These are phyloP conservation scores for Melastoma candidum DNA, from an alignment of 441 rosid genomes.

Conservation along the genomic window DNA sequence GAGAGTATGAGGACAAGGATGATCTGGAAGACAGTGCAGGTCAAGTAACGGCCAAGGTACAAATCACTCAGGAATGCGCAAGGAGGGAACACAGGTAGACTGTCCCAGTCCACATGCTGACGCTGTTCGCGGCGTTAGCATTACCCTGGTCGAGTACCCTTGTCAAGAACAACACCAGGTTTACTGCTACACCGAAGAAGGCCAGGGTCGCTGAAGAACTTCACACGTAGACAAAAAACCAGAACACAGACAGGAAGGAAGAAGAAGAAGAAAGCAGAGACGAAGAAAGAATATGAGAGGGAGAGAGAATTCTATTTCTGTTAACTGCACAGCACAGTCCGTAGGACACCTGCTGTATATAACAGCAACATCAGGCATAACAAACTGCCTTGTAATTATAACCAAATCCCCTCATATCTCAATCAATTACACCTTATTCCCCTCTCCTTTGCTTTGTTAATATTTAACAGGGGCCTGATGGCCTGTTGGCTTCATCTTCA, in stretches of 20 bases:
- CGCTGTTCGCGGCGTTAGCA: constrained; percentile 78
- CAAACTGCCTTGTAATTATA: too few species aligned
- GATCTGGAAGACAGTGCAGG: constrained; percentile 51
- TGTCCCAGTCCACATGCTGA: constrained; percentile 93
- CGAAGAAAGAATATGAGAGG: background rate
- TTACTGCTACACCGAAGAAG: constrained; percentile 89
- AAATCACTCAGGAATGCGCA: constrained; percentile 87
- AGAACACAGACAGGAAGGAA: background rate
- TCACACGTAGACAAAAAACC: constrained; percentile 3
- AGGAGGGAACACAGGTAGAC: constrained; percentile 75
- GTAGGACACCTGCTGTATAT: background rate
- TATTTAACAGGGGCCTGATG: too few species aligned
- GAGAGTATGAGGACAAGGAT: constrained; percentile 35
- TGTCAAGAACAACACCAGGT: constrained; percentile 71
- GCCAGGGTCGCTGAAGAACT: constrained; percentile 91
- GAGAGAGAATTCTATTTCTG: constrained; percentile 1
- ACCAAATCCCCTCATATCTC: too few species aligned
- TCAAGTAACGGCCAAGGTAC: constrained; percentile 82
- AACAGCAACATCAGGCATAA: too few species aligned
- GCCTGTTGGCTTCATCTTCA: too few species aligned
- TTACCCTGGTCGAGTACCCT: constrained; percentile 70
- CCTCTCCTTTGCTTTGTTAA: too few species aligned
- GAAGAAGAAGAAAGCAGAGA: too few species aligned
- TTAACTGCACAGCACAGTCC: background rate
- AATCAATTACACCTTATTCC: too few species aligned